Percentiles rank a stretch among this genome's conserved stretches.
These are phyloP conservation scores for Anaeromyces robustus DNA, from an alignment of 192 early-diverging fungal species.

Conservation along the genomic window DNA sequence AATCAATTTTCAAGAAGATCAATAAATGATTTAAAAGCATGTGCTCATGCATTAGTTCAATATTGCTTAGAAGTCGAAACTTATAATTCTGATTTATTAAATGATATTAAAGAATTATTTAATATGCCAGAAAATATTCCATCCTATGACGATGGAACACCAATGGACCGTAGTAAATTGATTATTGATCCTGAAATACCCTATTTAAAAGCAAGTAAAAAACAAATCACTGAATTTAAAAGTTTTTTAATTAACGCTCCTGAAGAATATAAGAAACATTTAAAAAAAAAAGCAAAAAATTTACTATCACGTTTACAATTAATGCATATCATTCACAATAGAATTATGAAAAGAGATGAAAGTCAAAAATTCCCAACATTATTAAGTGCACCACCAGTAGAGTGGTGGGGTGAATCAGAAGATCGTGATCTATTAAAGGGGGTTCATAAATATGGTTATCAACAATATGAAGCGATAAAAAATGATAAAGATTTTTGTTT, in stretches of 20 bases:
- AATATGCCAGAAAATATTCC: constrained; percentile 15
- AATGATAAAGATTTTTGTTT: background rate
- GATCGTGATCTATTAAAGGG: constrained; percentile 66
- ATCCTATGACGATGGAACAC: constrained; percentile 39
- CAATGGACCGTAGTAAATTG: constrained; percentile 42
- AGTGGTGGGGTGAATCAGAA: constrained; percentile 61
- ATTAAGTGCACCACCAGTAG: constrained; percentile 23
- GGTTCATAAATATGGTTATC: constrained; percentile 66
- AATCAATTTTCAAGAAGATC: constrained; percentile 32
- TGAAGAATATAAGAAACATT: constrained; percentile 56
- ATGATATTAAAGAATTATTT: constrained; percentile 5
- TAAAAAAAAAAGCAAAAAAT: constrained; percentile 54
- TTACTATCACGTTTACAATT: constrained; percentile 55
- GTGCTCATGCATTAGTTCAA: constrained; percentile 29
- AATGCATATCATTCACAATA: constrained; percentile 56
- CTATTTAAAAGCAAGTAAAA: constrained; percentile 7
- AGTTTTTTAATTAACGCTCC: constrained; percentile 57
- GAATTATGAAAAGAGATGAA: constrained; percentile 35
- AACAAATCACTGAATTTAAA: constrained; percentile 35
- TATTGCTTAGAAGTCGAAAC: constrained; percentile 7
- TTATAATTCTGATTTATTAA: constrained; percentile 1
- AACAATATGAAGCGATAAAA: constrained; percentile 16
- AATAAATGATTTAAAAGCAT: constrained; percentile 36
- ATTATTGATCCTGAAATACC: constrained; percentile 7
- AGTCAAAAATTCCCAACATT: constrained; percentile 16